These are phyloP conservation scores for Calonectria multiphialidica DNA, from an alignment of 2,329 filamentous ascomycete genomes.

Conservation along the genomic window DNA sequence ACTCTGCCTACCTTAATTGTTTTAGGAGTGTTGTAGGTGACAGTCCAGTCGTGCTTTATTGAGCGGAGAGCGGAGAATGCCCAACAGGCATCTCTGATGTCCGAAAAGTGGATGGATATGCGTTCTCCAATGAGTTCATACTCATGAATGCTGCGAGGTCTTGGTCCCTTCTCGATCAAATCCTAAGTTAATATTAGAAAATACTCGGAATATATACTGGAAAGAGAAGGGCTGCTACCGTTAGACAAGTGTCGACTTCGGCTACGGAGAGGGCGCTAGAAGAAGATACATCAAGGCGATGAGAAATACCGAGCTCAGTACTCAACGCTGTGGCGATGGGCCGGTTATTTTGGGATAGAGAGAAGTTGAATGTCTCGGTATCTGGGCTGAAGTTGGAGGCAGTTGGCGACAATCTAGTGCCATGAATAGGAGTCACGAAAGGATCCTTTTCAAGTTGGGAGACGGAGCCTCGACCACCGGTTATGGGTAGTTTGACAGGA, in stretches of 20 bases:
- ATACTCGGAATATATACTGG: neutral
- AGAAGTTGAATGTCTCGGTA: constrained; percentile 25
- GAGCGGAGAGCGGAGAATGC: constrained; percentile 60
- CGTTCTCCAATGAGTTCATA: constrained; percentile 53
- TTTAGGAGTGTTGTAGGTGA: constrained; percentile 38
- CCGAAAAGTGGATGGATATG: constrained; percentile 68
- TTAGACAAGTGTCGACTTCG: constrained; percentile 59
- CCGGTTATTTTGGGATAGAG: constrained; percentile 35
- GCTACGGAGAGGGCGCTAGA: constrained; percentile 43
- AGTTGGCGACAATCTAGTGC: constrained; percentile 70
- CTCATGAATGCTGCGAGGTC: constrained; percentile 52
- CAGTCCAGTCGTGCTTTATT: constrained; percentile 59
- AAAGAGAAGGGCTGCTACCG: constrained; percentile 50
- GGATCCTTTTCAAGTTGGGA: constrained; percentile 62
- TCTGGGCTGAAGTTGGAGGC: constrained; percentile 71
- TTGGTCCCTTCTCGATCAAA: constrained; percentile 48
- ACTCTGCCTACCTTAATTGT: constrained; percentile 24
- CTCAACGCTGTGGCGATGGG: constrained; percentile 56
- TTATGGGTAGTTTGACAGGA: constrained; percentile 41
- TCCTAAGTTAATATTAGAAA: constrained; percentile 49
- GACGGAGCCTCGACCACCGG: constrained; percentile 39
- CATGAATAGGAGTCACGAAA: constrained; percentile 58
- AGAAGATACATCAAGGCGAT: constrained; percentile 57
- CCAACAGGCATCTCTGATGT: constrained; percentile 70
- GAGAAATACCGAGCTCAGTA: constrained; percentile 58